Percentiles rank a stretch among this genome's conserved stretches.
These are phyloP conservation scores for Candida rishiriensis DNA, from an alignment of 805 yeast species.

Conservation along the genomic window DNA sequence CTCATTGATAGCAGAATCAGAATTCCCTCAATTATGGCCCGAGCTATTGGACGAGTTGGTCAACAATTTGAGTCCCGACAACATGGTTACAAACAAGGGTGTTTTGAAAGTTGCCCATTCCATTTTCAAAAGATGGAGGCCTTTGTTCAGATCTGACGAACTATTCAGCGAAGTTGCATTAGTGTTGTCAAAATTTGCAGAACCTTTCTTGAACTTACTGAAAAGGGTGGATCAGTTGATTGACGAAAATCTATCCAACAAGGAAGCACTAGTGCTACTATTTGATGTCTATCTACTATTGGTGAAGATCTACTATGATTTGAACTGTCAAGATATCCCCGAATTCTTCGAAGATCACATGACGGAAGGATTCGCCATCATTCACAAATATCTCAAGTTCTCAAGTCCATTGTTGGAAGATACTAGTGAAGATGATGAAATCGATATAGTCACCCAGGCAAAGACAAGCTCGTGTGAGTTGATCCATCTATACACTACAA, in stretches of 20 bases:
- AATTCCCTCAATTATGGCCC: slow-evolving; percentile 90
- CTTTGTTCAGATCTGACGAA: slow-evolving; percentile 86
- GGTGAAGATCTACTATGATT: slow-evolving; percentile 81
- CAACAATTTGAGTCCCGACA: slow-evolving; percentile 55
- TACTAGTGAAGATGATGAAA: slow-evolving; percentile 60
- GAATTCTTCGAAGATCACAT: slow-evolving; percentile 95
- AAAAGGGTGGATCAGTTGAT: slow-evolving; percentile 64
- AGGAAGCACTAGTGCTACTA: slow-evolving; percentile 47
- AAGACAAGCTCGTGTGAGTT: slow-evolving; percentile 83
- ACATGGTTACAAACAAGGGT: slow-evolving; percentile 74
- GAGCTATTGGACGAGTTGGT: slow-evolving; percentile 71
- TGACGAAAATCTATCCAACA: slow-evolving; percentile 38
- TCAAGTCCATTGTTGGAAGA: slow-evolving; percentile 50
- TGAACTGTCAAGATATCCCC: slow-evolving; percentile 97
- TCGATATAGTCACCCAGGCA: slow-evolving; percentile 64
- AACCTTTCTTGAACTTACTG: slow-evolving; percentile 72
- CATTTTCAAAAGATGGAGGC: slow-evolving; percentile 95
- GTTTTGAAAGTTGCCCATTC: slow-evolving; percentile 91
- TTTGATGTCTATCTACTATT: slow-evolving; percentile 70
- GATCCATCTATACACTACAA: slow-evolving; percentile 76
- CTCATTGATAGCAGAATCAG: slow-evolving; percentile 89
- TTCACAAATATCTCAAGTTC: slow-evolving; percentile 76
- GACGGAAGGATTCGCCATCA: slow-evolving; percentile 66
- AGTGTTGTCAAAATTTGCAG: slow-evolving; percentile 78
- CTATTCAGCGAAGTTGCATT: slow-evolving; percentile 81